Base-by-base conservation (phyloP, 2,329 filamentous ascomycete species). In the Trichophyton benhamiae region DNA sequence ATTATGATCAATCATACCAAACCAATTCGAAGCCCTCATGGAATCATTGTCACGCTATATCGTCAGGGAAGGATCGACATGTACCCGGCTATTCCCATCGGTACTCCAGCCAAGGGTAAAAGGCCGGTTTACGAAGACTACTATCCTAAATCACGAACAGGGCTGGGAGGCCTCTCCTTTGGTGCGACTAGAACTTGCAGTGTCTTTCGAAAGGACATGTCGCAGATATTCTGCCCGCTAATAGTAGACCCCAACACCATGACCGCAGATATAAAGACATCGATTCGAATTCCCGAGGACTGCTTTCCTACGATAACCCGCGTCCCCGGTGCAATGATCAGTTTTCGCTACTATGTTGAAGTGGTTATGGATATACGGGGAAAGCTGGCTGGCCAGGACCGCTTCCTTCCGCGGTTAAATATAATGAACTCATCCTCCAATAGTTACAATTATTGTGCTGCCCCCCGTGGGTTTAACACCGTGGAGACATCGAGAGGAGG, bases 131-230 rank as follows among this genome's bases (percentile, higher is more conserved):
- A 87, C 68, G 88, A 92, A 67, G 89, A 95, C 63, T 89, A 87
- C 68, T 95, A 91, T 70, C 91, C 91, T 3, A 89, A 87, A 68
- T 96, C 91, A 1, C 85, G 87, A 63, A 95, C 91, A 0, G 91
- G 91, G 0, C 81, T 96, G 6, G 89, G 88, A 15, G 91, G 91
- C 0, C 78, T 97, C 30, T 95, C 91, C 0, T 79, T 97, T 46
- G 89, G 89, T 1, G 94, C 90, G 1, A 88, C 88, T 5, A 87
- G 89, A 42, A 91, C 91, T 1, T 92, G 86, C 71, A 94, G 91
- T 72, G 83, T 94, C n/a, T 97, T 96, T 72, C 87, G 94, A 60
- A 97, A 97, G 72, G 94, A 99, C 72, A 78, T 99, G 2, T 87
- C 89, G 3, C 94, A 99, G 72, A 87, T 88, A 0, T 90, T 95